Conservation (phyloP, 1,284 basidiomycete genomes). For the Agroathelia rolfsii region DNA sequence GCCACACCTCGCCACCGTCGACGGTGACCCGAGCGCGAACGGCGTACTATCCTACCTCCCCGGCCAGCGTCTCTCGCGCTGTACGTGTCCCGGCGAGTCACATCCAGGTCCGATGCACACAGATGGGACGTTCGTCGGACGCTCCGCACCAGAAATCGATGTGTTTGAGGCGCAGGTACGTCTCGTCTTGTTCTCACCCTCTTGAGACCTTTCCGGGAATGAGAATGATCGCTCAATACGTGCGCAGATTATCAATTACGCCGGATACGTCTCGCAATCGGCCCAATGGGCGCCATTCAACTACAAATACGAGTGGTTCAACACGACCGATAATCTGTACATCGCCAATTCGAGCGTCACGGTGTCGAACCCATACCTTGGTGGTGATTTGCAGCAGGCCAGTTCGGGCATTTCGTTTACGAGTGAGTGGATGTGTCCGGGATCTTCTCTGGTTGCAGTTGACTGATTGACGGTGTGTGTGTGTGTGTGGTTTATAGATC, state of each 20-base stretch:
- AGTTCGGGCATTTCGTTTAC: slow-evolving; percentile 43
- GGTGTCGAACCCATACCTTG: slow-evolving; percentile 32
- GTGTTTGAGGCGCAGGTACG: slow-evolving; percentile 28
- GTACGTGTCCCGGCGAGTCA: slow-evolving; percentile 41
- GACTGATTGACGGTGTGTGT: too few species aligned
- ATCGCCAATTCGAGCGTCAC: slow-evolving; percentile 31
- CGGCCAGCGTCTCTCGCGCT: slow-evolving; percentile 37
- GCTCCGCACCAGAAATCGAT: slow-evolving; percentile 41
- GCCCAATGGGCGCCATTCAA: slow-evolving; percentile 44
- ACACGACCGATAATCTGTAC: slow-evolving; percentile 28
- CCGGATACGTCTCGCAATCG: slow-evolving; percentile 53
- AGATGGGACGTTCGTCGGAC: slow-evolving; percentile 43
- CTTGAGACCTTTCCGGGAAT: too few species aligned
- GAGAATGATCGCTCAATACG: too few species aligned
- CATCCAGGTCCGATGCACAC: slow-evolving; percentile 46
- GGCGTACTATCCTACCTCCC: slow-evolving; percentile 35
- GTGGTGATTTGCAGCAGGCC: slow-evolving; percentile 53
- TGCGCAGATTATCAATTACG: slow-evolving; percentile 5
- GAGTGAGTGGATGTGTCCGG: slow-evolving; percentile 17
- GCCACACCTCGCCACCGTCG: slow-evolving; percentile 30
- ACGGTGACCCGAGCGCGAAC: slow-evolving; percentile 30
- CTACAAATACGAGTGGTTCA: slow-evolving; percentile 24
- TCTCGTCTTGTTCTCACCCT: background rate
- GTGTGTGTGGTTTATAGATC: slow-evolving; percentile 20
- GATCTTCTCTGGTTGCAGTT: too few species aligned